Evolutionary conservation across 805 yeast species (phyloP).

Genomic region (Monosporozyma solicola): DNA sequence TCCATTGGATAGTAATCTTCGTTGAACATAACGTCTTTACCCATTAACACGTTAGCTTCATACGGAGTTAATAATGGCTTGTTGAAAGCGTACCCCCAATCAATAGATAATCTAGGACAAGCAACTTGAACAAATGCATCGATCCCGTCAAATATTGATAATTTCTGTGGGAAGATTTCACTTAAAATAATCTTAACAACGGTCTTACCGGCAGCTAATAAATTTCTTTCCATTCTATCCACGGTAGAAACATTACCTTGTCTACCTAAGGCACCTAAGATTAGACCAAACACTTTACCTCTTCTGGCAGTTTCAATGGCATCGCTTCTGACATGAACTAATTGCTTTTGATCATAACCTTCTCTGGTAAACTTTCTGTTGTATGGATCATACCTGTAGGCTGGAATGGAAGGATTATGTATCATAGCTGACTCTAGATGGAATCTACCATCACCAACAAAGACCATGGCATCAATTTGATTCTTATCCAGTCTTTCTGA

Average conservation of each 20-base stretch:
- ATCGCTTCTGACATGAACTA: conserved; percentile 61
- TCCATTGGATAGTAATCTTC: conserved; percentile 86
- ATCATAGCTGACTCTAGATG: conserved; percentile 96
- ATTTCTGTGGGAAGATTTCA: conserved; percentile 87
- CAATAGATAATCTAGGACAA: conserved; percentile 90
- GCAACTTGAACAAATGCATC: conserved; percentile 97
- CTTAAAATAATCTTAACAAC: conserved; percentile 78
- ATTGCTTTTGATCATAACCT: conserved; percentile 75
- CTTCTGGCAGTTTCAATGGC: conserved; percentile 58
- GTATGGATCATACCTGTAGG: conserved; percentile 92
- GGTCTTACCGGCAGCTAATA: conserved; percentile 47
- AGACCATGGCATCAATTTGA: conserved; percentile 71
- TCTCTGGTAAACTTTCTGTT: conserved; percentile 85
- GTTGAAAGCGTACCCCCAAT: conserved; percentile 97
- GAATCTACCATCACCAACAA: conserved; percentile 93
- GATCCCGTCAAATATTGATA: conserved; percentile 84
- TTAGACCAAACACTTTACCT: conserved; percentile 68
- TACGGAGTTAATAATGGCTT: conserved; percentile 91
- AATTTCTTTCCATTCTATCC: conserved; percentile 48
- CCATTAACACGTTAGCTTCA: conserved; percentile 86
- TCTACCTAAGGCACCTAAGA: conserved; percentile 89
- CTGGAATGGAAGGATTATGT: conserved; percentile 88
- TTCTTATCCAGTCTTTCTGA: conserved; percentile 66
- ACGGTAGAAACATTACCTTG: conserved; percentile 85
- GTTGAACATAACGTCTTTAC: conserved; percentile 57